A percentile compares a stretch with the other conserved stretches of the same genome.
Evolutionary conservation across 371 early-diverging fungal genomes (phyloP).

Genomic region (Actinomucor elegans): DNA sequence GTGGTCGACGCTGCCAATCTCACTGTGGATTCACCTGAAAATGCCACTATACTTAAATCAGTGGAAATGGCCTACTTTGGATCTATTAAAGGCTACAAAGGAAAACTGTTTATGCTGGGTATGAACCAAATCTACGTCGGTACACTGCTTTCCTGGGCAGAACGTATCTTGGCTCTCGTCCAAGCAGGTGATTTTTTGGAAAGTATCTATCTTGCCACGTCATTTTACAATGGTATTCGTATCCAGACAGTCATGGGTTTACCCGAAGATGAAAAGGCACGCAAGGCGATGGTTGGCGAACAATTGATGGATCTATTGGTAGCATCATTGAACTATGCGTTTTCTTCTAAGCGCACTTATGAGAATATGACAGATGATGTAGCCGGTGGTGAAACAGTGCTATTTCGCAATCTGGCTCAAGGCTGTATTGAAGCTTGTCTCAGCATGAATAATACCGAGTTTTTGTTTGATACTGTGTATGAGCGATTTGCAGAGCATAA

Average conservation of each 20-base stretch:
- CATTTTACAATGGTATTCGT: constrained; percentile 65
- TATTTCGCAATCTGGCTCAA: constrained; percentile 58
- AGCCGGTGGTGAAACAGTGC: constrained; percentile 42
- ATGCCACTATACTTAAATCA: constrained; percentile 20
- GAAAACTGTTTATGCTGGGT: constrained; percentile 68
- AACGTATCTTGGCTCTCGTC: constrained; percentile 70
- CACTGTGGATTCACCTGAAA: constrained; percentile 2
- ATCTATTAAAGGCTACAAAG: constrained; percentile 69
- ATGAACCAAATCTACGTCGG: constrained; percentile 64
- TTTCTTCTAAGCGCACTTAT: constrained; percentile 53
- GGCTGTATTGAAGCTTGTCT: constrained; percentile 70
- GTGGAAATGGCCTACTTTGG: constrained; percentile 74
- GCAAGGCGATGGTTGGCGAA: constrained; percentile 63
- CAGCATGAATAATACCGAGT: constrained; percentile 62
- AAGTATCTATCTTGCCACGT: constrained; percentile 67
- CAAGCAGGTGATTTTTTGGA: constrained; percentile 72
- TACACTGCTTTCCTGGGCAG: constrained; percentile 74
- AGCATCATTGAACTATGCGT: constrained; percentile 67
- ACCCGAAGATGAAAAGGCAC: constrained; percentile 61
- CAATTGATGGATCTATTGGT: constrained; percentile 66
- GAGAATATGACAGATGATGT: constrained; percentile 47
- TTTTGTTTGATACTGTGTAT: constrained; percentile 75
- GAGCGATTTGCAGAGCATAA: constrained; percentile 67
- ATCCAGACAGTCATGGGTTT: constrained; percentile 68
- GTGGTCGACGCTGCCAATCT: constrained; percentile 12